Base-by-base conservation (phyloP, 2,329 filamentous ascomycete species). In the Fusarium sp. region DNA sequence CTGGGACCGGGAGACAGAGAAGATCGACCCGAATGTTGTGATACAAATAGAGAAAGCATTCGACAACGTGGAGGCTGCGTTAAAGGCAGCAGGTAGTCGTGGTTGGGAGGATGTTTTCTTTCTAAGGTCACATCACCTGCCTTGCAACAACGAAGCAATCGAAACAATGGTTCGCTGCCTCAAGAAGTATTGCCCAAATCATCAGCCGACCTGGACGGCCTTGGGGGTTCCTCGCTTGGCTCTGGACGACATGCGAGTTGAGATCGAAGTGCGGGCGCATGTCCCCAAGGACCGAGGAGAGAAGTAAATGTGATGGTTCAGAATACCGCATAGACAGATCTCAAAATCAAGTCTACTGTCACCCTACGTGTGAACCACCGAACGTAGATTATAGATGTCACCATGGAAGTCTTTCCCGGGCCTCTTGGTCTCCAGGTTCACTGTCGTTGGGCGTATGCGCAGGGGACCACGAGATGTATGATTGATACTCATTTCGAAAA, bases 321-420 rank as follows among this genome's bases (percentile, higher is more conserved):
- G 11, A 1, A 14, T 19, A 6, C 11, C 0, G 10, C 4, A 14
- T 11, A 19, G 29, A 23, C 4, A 19, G 10, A 10, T 23, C 0
- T 3, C 4, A 3, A 7, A 14, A 29, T 10, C 14, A 2, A 49
- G 16, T 49, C 7, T 14, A 37, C 4, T 29, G 12, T 11, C 7
- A 16, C 7, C 10, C 7, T 8, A 29, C 27, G 27, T 29, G 27
- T 8, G 27, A 29, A 9, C 27, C 27, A 29, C 27, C 27, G 27
- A 29, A 29, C 27, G 27, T 29, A 3, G 27, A 29, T 29, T 29
- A 29, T 29, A 29, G 7, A 27, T 29, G 27, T 8, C 10, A 4
- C 7, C 18, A 12, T 46, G 4, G 4, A 46, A 15, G 10, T 12
- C 19, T 18, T 18, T n/a, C 3, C 7, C 10, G 3, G 14, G 10